Base-by-base conservation (phyloP, 768 basidiomycete genomes). In the Lactifluus echinatus region DNA sequence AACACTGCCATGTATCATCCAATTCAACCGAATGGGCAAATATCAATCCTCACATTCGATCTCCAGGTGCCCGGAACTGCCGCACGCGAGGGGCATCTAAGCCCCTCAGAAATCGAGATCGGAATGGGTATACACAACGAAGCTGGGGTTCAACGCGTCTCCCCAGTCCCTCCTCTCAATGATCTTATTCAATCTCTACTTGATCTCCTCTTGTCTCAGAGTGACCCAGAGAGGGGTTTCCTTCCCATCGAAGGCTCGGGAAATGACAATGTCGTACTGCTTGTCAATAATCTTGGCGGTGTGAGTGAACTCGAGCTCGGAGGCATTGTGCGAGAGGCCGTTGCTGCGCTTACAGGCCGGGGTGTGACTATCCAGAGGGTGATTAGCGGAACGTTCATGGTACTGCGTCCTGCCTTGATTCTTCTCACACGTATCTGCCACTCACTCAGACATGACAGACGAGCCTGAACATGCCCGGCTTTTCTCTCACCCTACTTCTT, bases 111-210 rank as follows among this genome's bases (percentile, higher is more conserved):
- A 68, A 81, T 93, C 52, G 93, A 95, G 71, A 85, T 95, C 57
- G 93, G 93, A 17, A 82, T 90, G 75, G 89, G 93, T 12, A 88
- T 95, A 55, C 93, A 95, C 72, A 95, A 95, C 65, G 93, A 95
- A 71, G 81, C 83, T 46, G 93, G 88, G 8, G 77, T 83, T 60
- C 73, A 75, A 40, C 83, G 83, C 28, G 63, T 87, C 34, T 83
- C 84, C 0, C 88, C 87, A 4, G 75, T 85, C 2, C 91, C 92
- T 0, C 76, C 84, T 10, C 78, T 89, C 46, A 75, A 79, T 15
- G 74, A 85, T 60, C 81, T 94, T 54, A 74, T 93, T 44, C 75
- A 77, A n/a, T 74, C 80, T 62, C 75, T 94, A 44, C 71, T 93
- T 23, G 80, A 83, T 42, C 74, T 88, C 61, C 73, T 93, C 58